Conservation (phyloP, 768 basidiomycete species). For the Podaxis pistillaris region DNA sequence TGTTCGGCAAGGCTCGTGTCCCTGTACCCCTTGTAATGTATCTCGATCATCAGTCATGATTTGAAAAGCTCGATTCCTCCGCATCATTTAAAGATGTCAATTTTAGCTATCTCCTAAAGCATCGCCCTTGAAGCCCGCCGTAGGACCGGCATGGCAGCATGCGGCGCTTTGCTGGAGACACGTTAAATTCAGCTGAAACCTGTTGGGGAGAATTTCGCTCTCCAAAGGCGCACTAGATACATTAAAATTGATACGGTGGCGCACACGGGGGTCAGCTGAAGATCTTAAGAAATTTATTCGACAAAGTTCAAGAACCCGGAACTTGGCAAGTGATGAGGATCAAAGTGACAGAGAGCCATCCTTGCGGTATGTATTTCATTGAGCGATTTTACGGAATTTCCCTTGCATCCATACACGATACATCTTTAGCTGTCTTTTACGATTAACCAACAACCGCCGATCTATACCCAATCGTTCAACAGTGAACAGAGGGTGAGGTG, state of each 20-base stretch:
- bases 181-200: too few relatives aligned
- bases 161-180: too few relatives aligned
- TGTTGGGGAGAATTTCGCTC: too few relatives aligned
- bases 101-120: too few relatives aligned
- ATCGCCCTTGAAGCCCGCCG: too few relatives aligned
- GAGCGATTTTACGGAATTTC: slow-evolving; percentile 62
- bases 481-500: slow-evolving; percentile 66
- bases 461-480: slow-evolving; percentile 88
- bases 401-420: slow-evolving; percentile 96
- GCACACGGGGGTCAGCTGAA: not conserved
- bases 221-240: not conserved
- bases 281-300: not conserved
- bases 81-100: too few relatives aligned
- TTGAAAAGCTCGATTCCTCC: too few relatives aligned
- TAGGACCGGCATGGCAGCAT: too few relatives aligned
- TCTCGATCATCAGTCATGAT: not conserved
- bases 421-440: slow-evolving; percentile 96
- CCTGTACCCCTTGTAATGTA: not conserved
- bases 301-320: not conserved
- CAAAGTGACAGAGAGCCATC: not conserved
- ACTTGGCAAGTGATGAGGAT: not conserved
- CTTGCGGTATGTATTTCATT: slow-evolving; percentile 26
- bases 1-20: not conserved
- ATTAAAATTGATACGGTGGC: not conserved
- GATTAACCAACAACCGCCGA: slow-evolving; percentile 85